These are phyloP conservation scores for Aegilops bicornis DNA, from an alignment of 176 grass and related monocot species.

Conservation along the genomic window DNA sequence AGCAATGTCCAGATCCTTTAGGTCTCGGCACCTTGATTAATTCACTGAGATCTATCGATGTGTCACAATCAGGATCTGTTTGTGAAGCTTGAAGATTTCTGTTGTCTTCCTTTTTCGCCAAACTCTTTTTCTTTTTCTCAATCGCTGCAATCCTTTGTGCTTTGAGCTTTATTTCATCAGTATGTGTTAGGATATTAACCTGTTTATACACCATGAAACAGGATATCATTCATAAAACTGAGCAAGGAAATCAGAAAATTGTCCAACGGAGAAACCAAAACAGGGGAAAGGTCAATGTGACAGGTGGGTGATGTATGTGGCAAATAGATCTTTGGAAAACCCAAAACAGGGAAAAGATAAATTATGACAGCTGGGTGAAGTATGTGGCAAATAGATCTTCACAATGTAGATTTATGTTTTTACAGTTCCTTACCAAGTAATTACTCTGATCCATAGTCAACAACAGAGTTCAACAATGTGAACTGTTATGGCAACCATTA, in stretches of 20 bases:
- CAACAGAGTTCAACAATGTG: background rate
- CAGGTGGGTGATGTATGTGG: background rate
- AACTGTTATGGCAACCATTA: background rate
- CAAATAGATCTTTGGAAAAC: no score
- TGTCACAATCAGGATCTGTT: background rate
- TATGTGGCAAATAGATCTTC: no score
- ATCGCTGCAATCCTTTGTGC: conserved; percentile 21
- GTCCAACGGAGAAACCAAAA: no score
- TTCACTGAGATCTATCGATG: conserved; percentile 3
- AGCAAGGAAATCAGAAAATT: background rate
- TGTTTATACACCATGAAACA: conserved; percentile 29
- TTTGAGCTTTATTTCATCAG: conserved; percentile 58
- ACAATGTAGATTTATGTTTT: background rate
- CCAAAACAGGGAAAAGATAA: no score
- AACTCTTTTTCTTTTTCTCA: conserved; percentile 36
- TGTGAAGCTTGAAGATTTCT: background rate
- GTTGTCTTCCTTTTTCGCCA: background rate
- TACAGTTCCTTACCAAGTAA: background rate
- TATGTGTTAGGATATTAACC: conserved; percentile 88
- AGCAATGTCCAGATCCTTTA: background rate
- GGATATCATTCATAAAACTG: background rate
- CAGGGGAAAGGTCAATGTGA: background rate
- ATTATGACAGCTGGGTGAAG: no score
- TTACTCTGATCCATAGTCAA: background rate
- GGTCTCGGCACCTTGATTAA: background rate